These are phyloP conservation scores for Neoboletus magnificus DNA, from an alignment of 768 basidiomycete genomes.

Conservation along the genomic window DNA sequence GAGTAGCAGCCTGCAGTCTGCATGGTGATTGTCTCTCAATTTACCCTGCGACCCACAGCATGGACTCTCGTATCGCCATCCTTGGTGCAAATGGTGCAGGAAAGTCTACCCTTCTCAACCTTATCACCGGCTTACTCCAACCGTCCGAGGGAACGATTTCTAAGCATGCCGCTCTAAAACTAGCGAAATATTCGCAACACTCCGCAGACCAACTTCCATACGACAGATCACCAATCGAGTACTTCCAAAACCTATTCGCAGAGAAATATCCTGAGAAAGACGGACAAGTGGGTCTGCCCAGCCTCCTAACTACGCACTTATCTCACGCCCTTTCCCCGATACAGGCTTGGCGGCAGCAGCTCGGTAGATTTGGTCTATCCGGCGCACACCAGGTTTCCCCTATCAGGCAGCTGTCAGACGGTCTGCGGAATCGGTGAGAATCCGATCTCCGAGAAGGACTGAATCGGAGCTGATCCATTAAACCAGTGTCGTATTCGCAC, in stretches of 20 bases:
- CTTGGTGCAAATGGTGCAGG: slow-evolving; percentile 96
- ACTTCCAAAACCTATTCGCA: slow-evolving; percentile 79
- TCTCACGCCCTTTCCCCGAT: slow-evolving; percentile 11
- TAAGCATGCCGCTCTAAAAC: slow-evolving; percentile 85
- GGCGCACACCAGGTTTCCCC: slow-evolving; percentile 92
- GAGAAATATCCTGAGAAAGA: slow-evolving; percentile 95
- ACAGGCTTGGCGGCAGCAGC: slow-evolving; percentile 90
- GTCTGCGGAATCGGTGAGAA: slow-evolving; percentile 85
- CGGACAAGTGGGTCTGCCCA: slow-evolving; percentile 43
- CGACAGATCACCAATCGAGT: slow-evolving; percentile 85
- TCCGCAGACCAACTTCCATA: slow-evolving; percentile 98
- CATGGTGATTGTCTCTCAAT: slow-evolving; percentile 4
- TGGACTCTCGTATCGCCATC: slow-evolving; percentile 94
- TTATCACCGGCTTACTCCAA: slow-evolving; percentile 80
- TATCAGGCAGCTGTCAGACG: slow-evolving; percentile 93
- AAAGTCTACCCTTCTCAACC: slow-evolving; percentile 87
- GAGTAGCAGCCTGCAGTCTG: slow-evolving; percentile 28
- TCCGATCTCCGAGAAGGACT: slow-evolving; percentile 3
- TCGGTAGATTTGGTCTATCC: slow-evolving; percentile 93
- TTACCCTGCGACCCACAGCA: slow-evolving; percentile 42
- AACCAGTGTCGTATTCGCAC: slow-evolving; percentile 87
- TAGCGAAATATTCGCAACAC: slow-evolving; percentile 99
- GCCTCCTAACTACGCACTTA: slow-evolving; percentile 5
- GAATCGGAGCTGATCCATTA: slow-evolving; percentile 14
- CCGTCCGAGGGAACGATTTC: slow-evolving; percentile 84